Base-by-base conservation (phyloP, 1,139 yeast genomes). In the Hansenula sp. region DNA sequence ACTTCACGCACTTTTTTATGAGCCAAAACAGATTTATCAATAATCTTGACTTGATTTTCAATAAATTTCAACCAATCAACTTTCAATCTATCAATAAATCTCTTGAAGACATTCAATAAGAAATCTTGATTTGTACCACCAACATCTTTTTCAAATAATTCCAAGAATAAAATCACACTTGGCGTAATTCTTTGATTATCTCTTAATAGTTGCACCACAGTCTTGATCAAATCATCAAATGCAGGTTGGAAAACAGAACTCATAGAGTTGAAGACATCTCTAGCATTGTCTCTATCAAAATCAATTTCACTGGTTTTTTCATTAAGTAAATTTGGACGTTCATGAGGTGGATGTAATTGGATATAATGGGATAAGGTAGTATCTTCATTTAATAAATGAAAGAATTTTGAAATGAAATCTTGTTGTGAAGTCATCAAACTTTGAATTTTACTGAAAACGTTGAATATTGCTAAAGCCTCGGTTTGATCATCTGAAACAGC, bases 81-180 rank as follows among this genome's bases (percentile, higher is more conserved):
- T 37, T 64, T 66, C 38, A 79, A 66, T 52, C 75, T 75, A 29
- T 80, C 81, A 20, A 68, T 65, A 4, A 80, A 52, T 48, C 76
- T 76, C 34, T 67, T 69, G 48, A 83, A 65, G 44, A 74, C 68
- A 36, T 73, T 70, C 45, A 75, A 68, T 28, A 83, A 62, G 51
- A 75, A 87, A 47, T 86, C 96, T 56, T 83, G 90, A 57, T 80
- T 77, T 2, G 82, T 68, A 3, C 75, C 64, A 20, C 70, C 71
- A 27, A 73, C 55, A 18, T 59, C 57, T 26, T 51, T 51, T 8
- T 63, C 57, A 14, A 64, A 57, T 8, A 62, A 48, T 41, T 75
- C 78, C 14, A 75, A 46, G 33, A 67, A 59, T 2, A 69, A 50
- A 36, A 74, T 50, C 3, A 75, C 52, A 4, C 67, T 65, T 3